Base-by-base conservation (phyloP, 768 basidiomycete genomes). In the Boletus bicolor region DNA sequence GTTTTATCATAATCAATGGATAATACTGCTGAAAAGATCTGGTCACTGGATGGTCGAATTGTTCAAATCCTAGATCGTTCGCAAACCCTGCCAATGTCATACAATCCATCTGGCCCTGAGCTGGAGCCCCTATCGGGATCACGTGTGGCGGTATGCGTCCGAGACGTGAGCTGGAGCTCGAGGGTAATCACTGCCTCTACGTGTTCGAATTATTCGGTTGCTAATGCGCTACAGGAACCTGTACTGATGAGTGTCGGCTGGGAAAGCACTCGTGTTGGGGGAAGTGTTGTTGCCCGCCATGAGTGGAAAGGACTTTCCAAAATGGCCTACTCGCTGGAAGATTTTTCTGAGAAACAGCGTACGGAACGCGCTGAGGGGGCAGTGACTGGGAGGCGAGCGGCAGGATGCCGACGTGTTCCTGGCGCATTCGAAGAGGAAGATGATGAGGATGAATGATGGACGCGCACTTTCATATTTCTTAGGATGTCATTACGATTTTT, bases 141-240 rank as follows among this genome's bases (percentile, higher is more conserved):
- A 56, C 68, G 70, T 43, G 55, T 63, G 48, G 65, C 65, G 11
- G 76, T 77, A 26, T 91, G 89, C 58, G 94, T 98, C 4, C 85
- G 96, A 42, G 96, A 98, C 67, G 93, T 98, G 57, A 89, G 89
- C 67, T 99, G 97, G 97, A 93, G 93, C 69, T 84, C 89, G 34
- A 82, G 83, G 77, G 89, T 88, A 69, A 64, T 56, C 19, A n/a
- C 38, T 10, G 15, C 36, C 15, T 26, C 28, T 32, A 10, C 19
- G 21, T 21, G n/a, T 38, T 39, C 39, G 38, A 49, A 24, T 37
- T 57, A n/a, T 26, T 46, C 35, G 37, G 17, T 45, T 35, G 39
- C 45, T 58, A 19, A 59, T 59, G 24, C 15, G 37, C 37, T 42
- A 15, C 68, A 89, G 83, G 87, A 95, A 77, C 94, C 96, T 38